Conservation (phyloP, 176 grass and related monocot species). For the Chrysopogon serrulatus region DNA sequence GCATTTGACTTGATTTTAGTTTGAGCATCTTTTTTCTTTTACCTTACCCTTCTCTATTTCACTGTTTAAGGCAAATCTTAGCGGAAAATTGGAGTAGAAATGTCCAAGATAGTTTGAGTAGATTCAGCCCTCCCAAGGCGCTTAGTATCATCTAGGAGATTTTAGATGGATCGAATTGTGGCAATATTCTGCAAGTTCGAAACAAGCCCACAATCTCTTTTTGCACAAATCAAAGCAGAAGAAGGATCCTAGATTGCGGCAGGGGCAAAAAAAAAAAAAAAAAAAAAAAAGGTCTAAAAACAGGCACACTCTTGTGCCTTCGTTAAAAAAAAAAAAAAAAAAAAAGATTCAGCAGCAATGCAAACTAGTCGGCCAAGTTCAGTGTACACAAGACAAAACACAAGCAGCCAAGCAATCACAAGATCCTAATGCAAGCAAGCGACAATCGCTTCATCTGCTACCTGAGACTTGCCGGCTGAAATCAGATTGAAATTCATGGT, state of each 20-base stretch:
- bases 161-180: too few species aligned
- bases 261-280: too few species aligned
- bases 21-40: background rate
- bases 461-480: background rate
- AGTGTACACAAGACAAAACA: background rate
- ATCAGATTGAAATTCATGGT: background rate
- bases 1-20: slow-evolving; percentile 2
- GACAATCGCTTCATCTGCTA: background rate
- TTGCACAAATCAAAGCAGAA: too few species aligned
- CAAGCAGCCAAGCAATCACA: background rate
- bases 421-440: background rate
- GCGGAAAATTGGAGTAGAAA: background rate
- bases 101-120: too few species aligned
- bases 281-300: too few species aligned
- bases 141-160: too few species aligned
- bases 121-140: too few species aligned
- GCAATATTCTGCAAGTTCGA: too few species aligned
- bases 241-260: too few species aligned
- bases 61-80: background rate
- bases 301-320: too few species aligned
- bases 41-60: background rate
- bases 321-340: too few species aligned
- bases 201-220: too few species aligned
- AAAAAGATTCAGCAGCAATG: background rate
- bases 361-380: background rate